phyloP scores from a whole-genome alignment of 2,329 filamentous ascomycete species.

The Thelonectria olida region DNA sequence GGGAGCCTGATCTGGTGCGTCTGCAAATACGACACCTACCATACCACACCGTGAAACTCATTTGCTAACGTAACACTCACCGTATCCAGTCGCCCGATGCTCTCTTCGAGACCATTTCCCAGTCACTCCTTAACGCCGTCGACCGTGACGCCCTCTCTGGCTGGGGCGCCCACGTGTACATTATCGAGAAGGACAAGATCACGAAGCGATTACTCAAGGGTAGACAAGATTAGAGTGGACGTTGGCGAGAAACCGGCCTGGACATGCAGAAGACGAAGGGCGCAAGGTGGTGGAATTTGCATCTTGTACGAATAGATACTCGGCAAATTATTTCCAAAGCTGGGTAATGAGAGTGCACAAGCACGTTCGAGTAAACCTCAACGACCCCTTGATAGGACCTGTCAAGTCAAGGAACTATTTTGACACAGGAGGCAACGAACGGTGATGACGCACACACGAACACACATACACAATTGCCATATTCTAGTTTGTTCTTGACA shows the following conservation, averaged over 20 bases:
- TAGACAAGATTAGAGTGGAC: constrained; percentile 79
- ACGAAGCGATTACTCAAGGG: constrained; percentile 99
- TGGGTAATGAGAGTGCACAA: constrained; percentile 41
- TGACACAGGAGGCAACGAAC: not conserved
- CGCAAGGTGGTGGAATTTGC: constrained; percentile 32
- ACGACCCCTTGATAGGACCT: not conserved
- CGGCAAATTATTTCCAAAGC: constrained; percentile 31
- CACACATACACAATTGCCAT: not conserved
- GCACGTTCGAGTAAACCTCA: constrained; percentile 24
- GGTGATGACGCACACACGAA: constrained; percentile 4
- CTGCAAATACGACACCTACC: not conserved
- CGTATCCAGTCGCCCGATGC: constrained; percentile 76
- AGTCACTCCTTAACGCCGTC: constrained; percentile 93
- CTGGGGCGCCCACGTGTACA: constrained; percentile 98
- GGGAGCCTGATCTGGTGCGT: constrained; percentile 95
- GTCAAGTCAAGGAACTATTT: not conserved
- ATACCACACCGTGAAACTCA: not conserved
- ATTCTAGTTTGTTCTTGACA: constrained; percentile 5
- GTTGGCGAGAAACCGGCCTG: constrained; percentile 22
- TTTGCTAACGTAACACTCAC: constrained; percentile 31
- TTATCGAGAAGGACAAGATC: constrained; percentile 99
- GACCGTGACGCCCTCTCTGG: constrained; percentile 96
- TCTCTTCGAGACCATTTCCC: constrained; percentile 97
- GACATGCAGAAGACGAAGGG: constrained; percentile 22
- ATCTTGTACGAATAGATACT: constrained; percentile 49